These are phyloP conservation scores for Scheffersomyces ergatensis DNA, from an alignment of 805 yeast genomes.

Conservation along the genomic window DNA sequence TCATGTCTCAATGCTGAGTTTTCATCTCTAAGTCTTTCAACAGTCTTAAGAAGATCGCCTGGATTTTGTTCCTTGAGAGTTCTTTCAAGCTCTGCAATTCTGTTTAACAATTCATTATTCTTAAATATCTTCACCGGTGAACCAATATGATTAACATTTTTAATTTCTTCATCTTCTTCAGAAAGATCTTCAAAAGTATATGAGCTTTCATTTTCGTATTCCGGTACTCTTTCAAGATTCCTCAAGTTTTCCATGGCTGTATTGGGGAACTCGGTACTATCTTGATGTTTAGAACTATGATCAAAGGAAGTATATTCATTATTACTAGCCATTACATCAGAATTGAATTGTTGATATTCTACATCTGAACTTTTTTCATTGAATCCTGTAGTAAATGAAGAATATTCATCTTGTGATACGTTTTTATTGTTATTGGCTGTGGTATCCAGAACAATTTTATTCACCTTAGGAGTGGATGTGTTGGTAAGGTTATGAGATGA, in stretches of 20 bases:
- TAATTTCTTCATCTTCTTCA: constrained; percentile 2
- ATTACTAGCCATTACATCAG: neutral
- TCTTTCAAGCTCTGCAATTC: neutral
- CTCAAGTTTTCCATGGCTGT: constrained; percentile 1
- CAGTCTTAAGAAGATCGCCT: no score
- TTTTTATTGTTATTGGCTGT: constrained; percentile 4
- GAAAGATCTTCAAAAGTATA: constrained; percentile 32
- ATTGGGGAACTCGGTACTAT: constrained; percentile 10
- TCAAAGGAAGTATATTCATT: constrained; percentile 12
- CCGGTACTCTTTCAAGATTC: neutral
- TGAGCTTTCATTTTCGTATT: constrained; percentile 15
- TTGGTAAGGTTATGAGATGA: neutral
- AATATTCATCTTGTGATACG: constrained; percentile 17
- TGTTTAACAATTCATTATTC: neutral
- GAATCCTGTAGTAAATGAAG: constrained; percentile 32
- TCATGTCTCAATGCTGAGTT: constrained; percentile 10
- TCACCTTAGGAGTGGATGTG: constrained; percentile 38
- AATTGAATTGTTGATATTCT: constrained; percentile 2
- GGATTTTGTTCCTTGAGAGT: constrained; percentile 8
- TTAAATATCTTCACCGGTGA: neutral
- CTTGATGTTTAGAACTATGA: constrained; percentile 9
- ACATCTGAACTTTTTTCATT: constrained; percentile 12
- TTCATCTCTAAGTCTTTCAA: constrained; percentile 13
- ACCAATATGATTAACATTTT: neutral
- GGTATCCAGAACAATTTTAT: constrained; percentile 11